Conservation (phyloP, 2,329 filamentous ascomycete species). For the Capronia epimyces region DNA sequence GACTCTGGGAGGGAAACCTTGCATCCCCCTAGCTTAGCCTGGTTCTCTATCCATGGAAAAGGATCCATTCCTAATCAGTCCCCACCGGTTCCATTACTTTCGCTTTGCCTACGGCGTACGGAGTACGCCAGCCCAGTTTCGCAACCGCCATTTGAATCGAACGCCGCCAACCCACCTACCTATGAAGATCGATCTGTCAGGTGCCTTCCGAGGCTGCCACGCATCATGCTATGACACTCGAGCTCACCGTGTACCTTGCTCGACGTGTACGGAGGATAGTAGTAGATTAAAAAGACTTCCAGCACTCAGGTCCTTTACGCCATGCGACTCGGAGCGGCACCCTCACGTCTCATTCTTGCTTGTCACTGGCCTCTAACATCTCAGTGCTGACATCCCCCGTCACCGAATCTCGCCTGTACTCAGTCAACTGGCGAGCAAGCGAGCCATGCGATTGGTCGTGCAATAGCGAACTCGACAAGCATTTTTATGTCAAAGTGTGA, state of each 20-base stretch:
- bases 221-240: constrained; percentile 2
- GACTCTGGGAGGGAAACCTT: no score
- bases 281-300: no score
- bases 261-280: no score
- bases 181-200: constrained; percentile 10
- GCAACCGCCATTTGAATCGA: constrained; percentile 8
- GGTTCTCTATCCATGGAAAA: no score
- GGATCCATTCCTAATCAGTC: not conserved
- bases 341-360: not conserved
- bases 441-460: constrained; percentile 16
- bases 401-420: not conserved
- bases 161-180: not conserved
- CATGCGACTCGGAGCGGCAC: not conserved
- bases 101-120: constrained; percentile 8
- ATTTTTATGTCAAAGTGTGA: constrained; percentile 22
- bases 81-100: constrained; percentile 1
- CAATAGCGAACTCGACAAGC: constrained; percentile 8
- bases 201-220: constrained; percentile 9
- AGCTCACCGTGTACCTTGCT: no score
- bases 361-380: not conserved
- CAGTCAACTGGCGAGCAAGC: constrained; percentile 5
- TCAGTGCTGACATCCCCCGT: not conserved
- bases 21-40: no score
- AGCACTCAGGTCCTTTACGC: no score
- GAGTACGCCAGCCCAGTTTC: constrained; percentile 19